Evolutionary conservation across 331 rosid genomes (phyloP).

Genomic region (Prunus yedoensis): DNA sequence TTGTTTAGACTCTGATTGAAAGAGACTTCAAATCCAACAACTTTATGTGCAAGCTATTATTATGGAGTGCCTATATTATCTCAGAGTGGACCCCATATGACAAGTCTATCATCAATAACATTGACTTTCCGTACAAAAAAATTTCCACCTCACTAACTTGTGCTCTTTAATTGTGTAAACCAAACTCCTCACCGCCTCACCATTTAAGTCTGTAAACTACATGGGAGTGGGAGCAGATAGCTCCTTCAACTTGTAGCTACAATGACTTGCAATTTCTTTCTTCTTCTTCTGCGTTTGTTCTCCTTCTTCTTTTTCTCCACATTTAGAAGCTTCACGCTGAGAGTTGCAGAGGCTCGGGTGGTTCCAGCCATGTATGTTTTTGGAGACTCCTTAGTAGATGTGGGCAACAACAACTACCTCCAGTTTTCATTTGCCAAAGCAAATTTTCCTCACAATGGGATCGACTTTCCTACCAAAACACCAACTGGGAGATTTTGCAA

Average conservation of each 20-base stretch:
- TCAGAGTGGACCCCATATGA: too few species aligned
- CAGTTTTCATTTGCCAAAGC: slow-evolving; percentile 63
- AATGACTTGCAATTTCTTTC: slow-evolving; percentile 24
- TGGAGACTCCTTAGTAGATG: slow-evolving; percentile 87
- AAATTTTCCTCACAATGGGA: slow-evolving; percentile 63
- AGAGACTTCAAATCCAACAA: too few species aligned
- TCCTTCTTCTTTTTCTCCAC: slow-evolving; percentile 17
- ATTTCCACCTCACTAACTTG: background rate
- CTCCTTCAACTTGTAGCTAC: background rate
- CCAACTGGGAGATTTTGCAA: slow-evolving; percentile 75
- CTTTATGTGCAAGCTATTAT: too few species aligned
- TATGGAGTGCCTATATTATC: too few species aligned
- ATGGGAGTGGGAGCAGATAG: background rate
- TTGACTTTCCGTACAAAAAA: background rate
- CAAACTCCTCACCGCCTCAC: slow-evolving; percentile 12
- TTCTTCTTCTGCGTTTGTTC: slow-evolving; percentile 1
- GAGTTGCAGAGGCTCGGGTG: slow-evolving; percentile 33
- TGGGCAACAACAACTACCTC: slow-evolving; percentile 78
- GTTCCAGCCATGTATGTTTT: slow-evolving; percentile 68
- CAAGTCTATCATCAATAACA: too few species aligned
- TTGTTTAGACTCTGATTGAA: too few species aligned
- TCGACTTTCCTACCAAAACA: slow-evolving; percentile 59
- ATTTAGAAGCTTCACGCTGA: background rate
- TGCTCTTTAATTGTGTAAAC: slow-evolving; percentile 3
- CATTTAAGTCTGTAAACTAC: too few species aligned